Evolutionary conservation across 2,329 filamentous ascomycete species (phyloP).

Genomic region (Ascosphaera aggregata): DNA sequence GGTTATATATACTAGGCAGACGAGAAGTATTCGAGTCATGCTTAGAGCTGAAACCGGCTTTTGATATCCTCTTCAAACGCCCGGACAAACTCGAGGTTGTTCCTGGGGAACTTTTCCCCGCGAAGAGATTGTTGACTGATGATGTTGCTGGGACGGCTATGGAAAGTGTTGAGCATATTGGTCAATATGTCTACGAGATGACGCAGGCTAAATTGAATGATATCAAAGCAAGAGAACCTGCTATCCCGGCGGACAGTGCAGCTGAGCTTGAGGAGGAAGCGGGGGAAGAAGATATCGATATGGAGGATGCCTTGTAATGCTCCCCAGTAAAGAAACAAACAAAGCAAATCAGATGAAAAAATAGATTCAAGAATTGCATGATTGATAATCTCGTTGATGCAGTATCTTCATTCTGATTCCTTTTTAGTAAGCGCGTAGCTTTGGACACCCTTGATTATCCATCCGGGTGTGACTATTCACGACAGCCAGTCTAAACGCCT

Average conservation of each 20-base stretch:
- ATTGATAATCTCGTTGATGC: too few relatives aligned
- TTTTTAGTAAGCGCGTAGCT: too few relatives aligned
- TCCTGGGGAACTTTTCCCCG: constrained; percentile 69
- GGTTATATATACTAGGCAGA: constrained; percentile 78
- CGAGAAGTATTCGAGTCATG: constrained; percentile 72
- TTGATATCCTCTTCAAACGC: constrained; percentile 52
- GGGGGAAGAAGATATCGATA: constrained; percentile 10
- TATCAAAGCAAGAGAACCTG: constrained; percentile 21
- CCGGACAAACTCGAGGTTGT: constrained; percentile 61
- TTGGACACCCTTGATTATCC: too few relatives aligned
- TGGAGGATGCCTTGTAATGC: background rate
- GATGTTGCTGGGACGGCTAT: constrained; percentile 40
- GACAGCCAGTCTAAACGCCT: too few relatives aligned
- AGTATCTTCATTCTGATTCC: too few relatives aligned
- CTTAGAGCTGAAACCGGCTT: constrained; percentile 69
- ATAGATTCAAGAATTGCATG: too few relatives aligned
- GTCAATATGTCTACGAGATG: constrained; percentile 95
- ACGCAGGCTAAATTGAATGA: constrained; percentile 46
- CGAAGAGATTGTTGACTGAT: constrained; percentile 27
- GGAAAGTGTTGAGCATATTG: constrained; percentile 81
- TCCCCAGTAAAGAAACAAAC: background rate
- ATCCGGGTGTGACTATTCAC: too few relatives aligned
- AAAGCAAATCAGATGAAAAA: background rate
- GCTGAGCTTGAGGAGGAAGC: constrained; percentile 15
- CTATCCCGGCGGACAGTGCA: constrained; percentile 10